These are phyloP conservation scores for Stemphylium beticola DNA, from an alignment of 2,329 filamentous ascomycete species.

Conservation along the genomic window DNA sequence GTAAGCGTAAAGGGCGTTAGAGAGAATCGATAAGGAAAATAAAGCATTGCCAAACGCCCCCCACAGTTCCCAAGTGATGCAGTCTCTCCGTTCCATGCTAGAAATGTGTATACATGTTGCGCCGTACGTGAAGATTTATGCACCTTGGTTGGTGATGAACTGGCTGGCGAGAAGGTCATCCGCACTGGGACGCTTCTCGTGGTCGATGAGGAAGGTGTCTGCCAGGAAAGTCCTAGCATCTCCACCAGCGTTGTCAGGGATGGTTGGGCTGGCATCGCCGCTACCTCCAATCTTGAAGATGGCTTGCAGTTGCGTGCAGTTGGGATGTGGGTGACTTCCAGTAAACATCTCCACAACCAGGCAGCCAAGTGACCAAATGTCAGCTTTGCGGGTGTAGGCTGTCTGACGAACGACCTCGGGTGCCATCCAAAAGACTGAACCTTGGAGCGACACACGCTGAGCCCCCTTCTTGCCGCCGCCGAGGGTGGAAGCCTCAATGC, in stretches of 20 bases:
- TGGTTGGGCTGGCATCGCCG: conserved; percentile 82
- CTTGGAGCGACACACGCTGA: conserved; percentile 78
- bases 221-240: conserved; percentile 84
- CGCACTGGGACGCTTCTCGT: conserved; percentile 88
- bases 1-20: conserved; percentile 18
- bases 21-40: background rate
- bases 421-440: conserved; percentile 99
- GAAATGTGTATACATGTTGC: conserved; percentile 4
- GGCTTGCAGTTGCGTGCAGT: conserved; percentile 94
- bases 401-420: conserved; percentile 98
- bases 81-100: conserved; percentile 13
- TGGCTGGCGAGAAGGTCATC: conserved; percentile 85
- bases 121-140: conserved; percentile 21
- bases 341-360: conserved; percentile 99
- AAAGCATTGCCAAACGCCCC: background rate
- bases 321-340: conserved; percentile 92
- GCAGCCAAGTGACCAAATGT: conserved; percentile 98
- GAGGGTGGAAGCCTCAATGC: conserved; percentile 89
- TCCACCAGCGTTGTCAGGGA: conserved; percentile 83
- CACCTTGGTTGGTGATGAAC: conserved; percentile 74
- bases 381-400: conserved; percentile 95
- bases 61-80: conserved; percentile 9
- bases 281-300: conserved; percentile 96
- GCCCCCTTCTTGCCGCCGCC: conserved; percentile 41
- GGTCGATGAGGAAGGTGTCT: conserved; percentile 94